These are phyloP conservation scores for Moringa oleifera DNA, from an alignment of 345 rosid genomes.

Conservation along the genomic window DNA sequence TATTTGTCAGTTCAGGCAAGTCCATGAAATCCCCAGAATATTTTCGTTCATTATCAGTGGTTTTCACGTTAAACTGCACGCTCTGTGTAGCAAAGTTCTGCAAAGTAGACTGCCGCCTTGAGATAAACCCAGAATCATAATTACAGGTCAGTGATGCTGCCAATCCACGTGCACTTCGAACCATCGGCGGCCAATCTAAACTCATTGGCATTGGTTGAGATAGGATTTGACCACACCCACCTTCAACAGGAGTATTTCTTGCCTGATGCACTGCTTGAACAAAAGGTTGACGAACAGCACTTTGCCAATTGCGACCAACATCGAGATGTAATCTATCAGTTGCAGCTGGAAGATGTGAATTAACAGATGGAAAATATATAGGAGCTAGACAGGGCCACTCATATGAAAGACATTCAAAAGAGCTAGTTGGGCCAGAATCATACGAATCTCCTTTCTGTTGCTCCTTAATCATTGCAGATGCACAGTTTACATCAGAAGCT, in stretches of 20 bases:
- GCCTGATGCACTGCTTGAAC: conserved; percentile 65
- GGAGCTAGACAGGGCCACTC: conserved; percentile 87
- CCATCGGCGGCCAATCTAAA: conserved; percentile 96
- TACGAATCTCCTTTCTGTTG: conserved; percentile 30
- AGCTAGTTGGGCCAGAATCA: conserved; percentile 28
- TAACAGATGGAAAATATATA: conserved; percentile 63
- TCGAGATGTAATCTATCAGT: conserved; percentile 94
- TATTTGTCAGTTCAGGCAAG: conserved; percentile 50
- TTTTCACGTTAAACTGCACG: conserved; percentile 31
- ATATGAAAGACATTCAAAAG: conserved; percentile 58
- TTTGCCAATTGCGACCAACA: conserved; percentile 84
- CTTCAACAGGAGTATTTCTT: conserved; percentile 64
- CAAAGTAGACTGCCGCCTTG: conserved; percentile 46
- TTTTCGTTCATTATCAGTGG: conserved; percentile 43
- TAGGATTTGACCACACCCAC: conserved; percentile 54
- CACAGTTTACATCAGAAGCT: conserved; percentile 34
- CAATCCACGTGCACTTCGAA: conserved; percentile 63
- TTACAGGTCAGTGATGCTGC: conserved; percentile 60
- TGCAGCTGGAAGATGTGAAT: conserved; percentile 77
- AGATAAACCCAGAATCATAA: conserved; percentile 67
- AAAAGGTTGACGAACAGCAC: conserved; percentile 68
- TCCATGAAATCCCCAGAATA: conserved; percentile 53
- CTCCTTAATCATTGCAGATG: conserved; percentile 26
- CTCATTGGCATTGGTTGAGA: conserved; percentile 80
- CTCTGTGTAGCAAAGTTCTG: conserved; percentile 40